Base-by-base conservation (phyloP, 2,329 filamentous ascomycete genomes). In the Cladosporium sp. region DNA sequence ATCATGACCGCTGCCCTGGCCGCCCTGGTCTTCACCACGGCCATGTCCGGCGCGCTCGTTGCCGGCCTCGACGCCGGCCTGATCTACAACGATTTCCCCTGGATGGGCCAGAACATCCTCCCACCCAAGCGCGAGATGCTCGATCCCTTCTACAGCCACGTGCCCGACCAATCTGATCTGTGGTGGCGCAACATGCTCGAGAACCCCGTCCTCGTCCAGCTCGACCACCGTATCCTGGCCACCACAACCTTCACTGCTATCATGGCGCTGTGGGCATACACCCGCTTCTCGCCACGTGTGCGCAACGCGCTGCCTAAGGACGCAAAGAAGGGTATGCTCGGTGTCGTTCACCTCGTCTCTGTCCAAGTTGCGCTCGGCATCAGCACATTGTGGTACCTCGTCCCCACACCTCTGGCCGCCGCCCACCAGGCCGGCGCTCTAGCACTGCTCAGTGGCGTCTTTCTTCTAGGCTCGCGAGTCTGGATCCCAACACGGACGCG, bases 21-120 rank as follows among this genome's bases (percentile, higher is more conserved):
- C 10, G 82, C 84, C 3, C 86, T 99, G 29, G 88, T 96, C 71
- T 98, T 97, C 80, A 83, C 86, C 37, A 99, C 95, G 4, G 93
- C 91, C 74, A 91, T 99, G 86, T 97, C 95, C 4, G 95, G 94
- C 63, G 94, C 89, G 5, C 86, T 99, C 2, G 95, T 99, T 35
- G 95, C 95, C 7, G 95, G 95, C 35, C 88, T 99, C 16, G 95
- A 99, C 76, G 95, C 95, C 10, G 95, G 95, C 10, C 84, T 99
- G 65, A 98, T 99, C 79, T 99, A 99, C 84, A 99, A 99, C 78
- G 93, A 99, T 79, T 98, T 99, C 78, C 95, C 95, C 7, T 91
- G 86, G 79, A 99, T 99, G 95, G 95, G 95, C 10, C 79, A 87
- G 3, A 92, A 93, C 12, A 81, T 96, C 26, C 85, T 92, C 0